Conservation (phyloP, 805 yeast species). For the Candida peoriensis region DNA sequence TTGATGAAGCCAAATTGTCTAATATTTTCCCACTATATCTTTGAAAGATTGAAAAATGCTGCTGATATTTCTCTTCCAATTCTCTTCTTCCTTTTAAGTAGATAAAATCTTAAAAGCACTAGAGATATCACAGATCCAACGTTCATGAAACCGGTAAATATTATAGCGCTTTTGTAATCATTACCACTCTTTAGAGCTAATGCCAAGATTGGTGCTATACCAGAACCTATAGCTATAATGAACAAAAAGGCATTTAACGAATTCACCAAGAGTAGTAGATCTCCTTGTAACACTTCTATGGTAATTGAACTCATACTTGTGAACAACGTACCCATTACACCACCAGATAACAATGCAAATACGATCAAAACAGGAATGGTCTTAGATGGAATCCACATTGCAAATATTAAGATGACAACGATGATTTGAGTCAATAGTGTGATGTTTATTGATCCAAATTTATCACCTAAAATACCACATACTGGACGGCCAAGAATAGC, state of each 20-base stretch:
- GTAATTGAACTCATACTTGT: not conserved
- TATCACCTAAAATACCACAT: slow-evolving; percentile 48
- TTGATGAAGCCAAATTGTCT: too few species aligned
- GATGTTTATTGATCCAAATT: slow-evolving; percentile 30
- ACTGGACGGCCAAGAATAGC: slow-evolving; percentile 49
- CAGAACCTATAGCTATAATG: not conserved
- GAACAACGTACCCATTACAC: slow-evolving; percentile 53
- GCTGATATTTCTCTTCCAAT: not conserved
- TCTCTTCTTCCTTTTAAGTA: not conserved
- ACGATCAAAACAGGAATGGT: slow-evolving; percentile 50
- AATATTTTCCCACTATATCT: not conserved
- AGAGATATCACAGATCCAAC: not conserved
- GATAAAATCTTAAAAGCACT: not conserved
- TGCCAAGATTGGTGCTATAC: not conserved
- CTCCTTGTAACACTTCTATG: not conserved
- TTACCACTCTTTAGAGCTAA: not conserved
- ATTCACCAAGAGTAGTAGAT: not conserved
- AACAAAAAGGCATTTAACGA: not conserved
- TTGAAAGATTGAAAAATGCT: not conserved
- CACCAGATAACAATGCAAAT: slow-evolving; percentile 48
- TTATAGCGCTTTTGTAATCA: not conserved
- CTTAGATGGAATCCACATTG: slow-evolving; percentile 54
- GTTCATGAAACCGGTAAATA: not conserved
- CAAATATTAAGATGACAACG: slow-evolving; percentile 36
- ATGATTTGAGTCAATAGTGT: slow-evolving; percentile 40